Evolutionary conservation across 441 rosid genomes (phyloP), one percentile per base, ranked within the genome.

Genomic region (Pelargonium exstipulatum): DNA sequence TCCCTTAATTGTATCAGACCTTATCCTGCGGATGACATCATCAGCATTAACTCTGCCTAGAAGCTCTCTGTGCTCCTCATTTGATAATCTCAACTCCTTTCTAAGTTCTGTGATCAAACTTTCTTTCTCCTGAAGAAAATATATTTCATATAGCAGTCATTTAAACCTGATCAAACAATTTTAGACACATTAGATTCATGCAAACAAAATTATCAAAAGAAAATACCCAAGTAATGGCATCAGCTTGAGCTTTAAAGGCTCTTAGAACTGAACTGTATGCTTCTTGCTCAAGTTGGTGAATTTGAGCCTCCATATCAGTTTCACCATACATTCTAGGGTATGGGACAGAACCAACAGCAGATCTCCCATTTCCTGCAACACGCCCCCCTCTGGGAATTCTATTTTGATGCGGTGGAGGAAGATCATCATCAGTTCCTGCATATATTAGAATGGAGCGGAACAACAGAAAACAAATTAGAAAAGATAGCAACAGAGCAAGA

Each of bases 221-320:
- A 32, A 76, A 4, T 89, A 95, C 99, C 98, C 98, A 95, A 71
- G 97, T 84, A 69, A 95, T 84, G 74, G 96, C 98, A 83, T 95
- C 98, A 18, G 99, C 93, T 75, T 90, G 99, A 75, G 98, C 99
- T 88, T 88, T 91, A 83, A 95, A 95, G 45, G 99, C 99, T 63
- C 97, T 89, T 66, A 95, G 84, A 53, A 95, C 88, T 0, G 97
- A 85, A 76, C 85, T 77, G 74, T 95, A 95, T 6, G 98, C 96
- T 77, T 95, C 99, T 80, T 91, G 96, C 81, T 95, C 98, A 68
- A 95, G 86, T 71, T 77, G 82, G 82, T 95, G 98, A 75, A 95
- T 92, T 78, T 91, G 96, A 68, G 90, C 87, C 86, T 90, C 97
- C 98, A 95, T 92, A 72, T 53, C 60, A 53, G 60, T 53, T 17